Evolutionary conservation across 2,329 filamentous ascomycete species (phyloP).

Genomic region (Onygenales sp.): DNA sequence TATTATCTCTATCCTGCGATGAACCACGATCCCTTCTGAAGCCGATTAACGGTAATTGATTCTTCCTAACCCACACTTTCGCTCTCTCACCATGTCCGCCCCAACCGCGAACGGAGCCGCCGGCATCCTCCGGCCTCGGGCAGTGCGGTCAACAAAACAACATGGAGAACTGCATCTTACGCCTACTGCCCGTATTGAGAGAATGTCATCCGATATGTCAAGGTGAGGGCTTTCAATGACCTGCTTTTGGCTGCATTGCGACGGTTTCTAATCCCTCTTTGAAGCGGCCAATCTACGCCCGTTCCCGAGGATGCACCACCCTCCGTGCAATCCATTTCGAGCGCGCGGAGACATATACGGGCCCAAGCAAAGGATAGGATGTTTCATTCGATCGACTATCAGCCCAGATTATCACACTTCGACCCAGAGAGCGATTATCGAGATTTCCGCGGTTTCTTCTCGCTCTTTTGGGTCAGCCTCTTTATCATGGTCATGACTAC

Average conservation of each 20-base stretch:
- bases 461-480: constrained; percentile 93
- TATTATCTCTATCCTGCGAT: not conserved
- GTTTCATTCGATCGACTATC: constrained; percentile 89
- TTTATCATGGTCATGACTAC: constrained; percentile 95
- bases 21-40: not conserved
- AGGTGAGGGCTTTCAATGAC: constrained; percentile 16
- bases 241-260: not conserved
- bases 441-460: constrained; percentile 96
- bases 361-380: constrained; percentile 72
- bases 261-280: not conserved
- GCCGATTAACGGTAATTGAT: not conserved
- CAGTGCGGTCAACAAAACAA: constrained; percentile 5
- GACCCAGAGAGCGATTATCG: constrained; percentile 84
- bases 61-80: not conserved
- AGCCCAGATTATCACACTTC: constrained; percentile 86
- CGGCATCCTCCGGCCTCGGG: constrained; percentile 8
- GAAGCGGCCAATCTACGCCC: constrained; percentile 72
- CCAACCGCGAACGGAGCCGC: constrained; percentile 15
- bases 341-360: constrained; percentile 71
- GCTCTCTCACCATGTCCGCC: constrained; percentile 20
- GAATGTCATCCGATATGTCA: constrained; percentile 16
- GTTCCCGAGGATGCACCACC: constrained; percentile 85
- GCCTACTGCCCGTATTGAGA: constrained; percentile 4
- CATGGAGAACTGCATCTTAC: constrained; percentile 1
- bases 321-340: constrained; percentile 76